Percentiles rank a stretch among this genome's conserved stretches.
These are phyloP conservation scores for Leccinum solheimii DNA, from an alignment of 1,284 basidiomycete species.

Conservation along the genomic window DNA sequence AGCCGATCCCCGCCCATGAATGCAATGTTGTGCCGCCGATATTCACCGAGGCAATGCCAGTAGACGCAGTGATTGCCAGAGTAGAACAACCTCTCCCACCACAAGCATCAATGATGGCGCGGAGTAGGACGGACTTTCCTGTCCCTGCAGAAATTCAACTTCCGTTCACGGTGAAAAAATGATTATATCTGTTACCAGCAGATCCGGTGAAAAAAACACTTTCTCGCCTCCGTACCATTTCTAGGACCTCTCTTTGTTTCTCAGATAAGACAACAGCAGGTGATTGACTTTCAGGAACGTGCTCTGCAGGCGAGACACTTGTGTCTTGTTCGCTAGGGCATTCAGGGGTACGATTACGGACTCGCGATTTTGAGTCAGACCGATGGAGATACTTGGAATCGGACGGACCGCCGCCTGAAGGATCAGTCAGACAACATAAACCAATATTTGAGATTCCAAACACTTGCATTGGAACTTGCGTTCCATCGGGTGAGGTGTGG, in stretches of 20 bases:
- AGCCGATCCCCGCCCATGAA: constrained; percentile 88
- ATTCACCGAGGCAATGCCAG: constrained; percentile 92
- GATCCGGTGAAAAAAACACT: constrained; percentile 84
- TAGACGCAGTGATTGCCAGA: constrained; percentile 90
- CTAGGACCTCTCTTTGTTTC: constrained; percentile 55
- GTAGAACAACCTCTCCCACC: constrained; percentile 63
- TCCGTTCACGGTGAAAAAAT: neutral
- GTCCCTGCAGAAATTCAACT: constrained; percentile 60
- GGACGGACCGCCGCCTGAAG: constrained; percentile 15
- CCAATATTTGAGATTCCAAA: neutral
- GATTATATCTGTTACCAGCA: constrained; percentile 52
- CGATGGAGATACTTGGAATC: neutral
- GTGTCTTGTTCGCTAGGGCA: neutral
- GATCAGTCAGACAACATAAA: constrained; percentile 1
- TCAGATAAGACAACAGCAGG: constrained; percentile 38
- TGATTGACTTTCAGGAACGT: neutral
- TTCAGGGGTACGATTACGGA: neutral
- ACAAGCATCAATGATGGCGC: constrained; percentile 77
- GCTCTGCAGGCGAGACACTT: neutral
- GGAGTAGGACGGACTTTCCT: constrained; percentile 92
- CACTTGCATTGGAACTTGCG: constrained; percentile 16
- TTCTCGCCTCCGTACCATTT: constrained; percentile 50
- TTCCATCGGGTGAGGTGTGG: constrained; percentile 11
- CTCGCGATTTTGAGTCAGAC: neutral
- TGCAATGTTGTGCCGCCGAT: constrained; percentile 93